Conservation (phyloP, 208 protist genomes). For the Leishmania guyanensis region DNA sequence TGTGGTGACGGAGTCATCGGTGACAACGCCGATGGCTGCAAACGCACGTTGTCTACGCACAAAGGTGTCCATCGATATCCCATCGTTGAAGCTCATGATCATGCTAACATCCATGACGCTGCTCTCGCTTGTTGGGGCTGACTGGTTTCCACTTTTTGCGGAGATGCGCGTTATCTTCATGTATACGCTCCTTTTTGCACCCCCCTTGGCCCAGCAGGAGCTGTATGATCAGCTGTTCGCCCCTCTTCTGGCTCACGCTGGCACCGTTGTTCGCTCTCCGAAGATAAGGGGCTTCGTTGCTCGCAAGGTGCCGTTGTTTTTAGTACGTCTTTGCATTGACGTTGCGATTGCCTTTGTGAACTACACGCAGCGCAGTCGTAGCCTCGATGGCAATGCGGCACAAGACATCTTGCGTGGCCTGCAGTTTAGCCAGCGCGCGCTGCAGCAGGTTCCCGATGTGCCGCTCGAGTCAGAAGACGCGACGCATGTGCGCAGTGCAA, state of each 20-base stretch:
- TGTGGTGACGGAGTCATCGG: not conserved
- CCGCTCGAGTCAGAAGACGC: conserved; percentile 19
- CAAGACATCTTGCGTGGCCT: conserved; percentile 60
- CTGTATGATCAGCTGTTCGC: conserved; percentile 61
- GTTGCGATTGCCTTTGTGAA: conserved; percentile 50
- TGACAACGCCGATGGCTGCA: not conserved
- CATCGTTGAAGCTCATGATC: conserved; percentile 66
- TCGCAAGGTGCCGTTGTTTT: conserved; percentile 32
- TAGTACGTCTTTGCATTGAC: conserved; percentile 38
- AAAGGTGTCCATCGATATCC: conserved; percentile 25
- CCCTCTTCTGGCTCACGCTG: conserved; percentile 35
- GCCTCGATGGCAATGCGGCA: conserved; percentile 42
- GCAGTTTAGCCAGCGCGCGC: conserved; percentile 43
- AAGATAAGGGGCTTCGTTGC: conserved; percentile 42
- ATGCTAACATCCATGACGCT: conserved; percentile 53
- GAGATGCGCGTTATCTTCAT: conserved; percentile 63
- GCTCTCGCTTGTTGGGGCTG: conserved; percentile 48
- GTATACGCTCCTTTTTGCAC: conserved; percentile 57
- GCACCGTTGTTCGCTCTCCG: conserved; percentile 21
- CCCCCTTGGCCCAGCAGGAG: conserved; percentile 50
- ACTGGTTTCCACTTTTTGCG: conserved; percentile 58
- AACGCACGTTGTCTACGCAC: not conserved
- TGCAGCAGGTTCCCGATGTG: conserved; percentile 37
- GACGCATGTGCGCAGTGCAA: conserved; percentile 15
- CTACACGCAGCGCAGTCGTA: conserved; percentile 29